A percentile compares a stretch with the other conserved stretches of the same genome.
phyloP scores from a whole-genome alignment of 1,284 basidiomycete genomes.

The Vanrija sp. region DNA sequence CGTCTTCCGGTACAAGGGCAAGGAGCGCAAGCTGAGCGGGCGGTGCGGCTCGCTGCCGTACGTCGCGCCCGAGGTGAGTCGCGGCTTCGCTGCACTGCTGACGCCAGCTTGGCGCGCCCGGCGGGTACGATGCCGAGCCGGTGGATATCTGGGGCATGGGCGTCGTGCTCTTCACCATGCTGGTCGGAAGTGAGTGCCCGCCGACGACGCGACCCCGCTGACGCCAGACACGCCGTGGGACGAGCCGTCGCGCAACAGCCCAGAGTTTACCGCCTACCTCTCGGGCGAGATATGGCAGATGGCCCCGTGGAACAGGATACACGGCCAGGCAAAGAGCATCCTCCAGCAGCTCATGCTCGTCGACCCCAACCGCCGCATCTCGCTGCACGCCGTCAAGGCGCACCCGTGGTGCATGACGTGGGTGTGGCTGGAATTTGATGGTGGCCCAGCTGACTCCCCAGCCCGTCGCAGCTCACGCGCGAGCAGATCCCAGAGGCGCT shows the following conservation, averaged over 20 bases:
- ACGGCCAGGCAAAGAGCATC: conserved; percentile 59
- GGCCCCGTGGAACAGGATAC: conserved; percentile 76
- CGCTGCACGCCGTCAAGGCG: conserved; percentile 61
- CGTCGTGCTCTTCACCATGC: conserved; percentile 88
- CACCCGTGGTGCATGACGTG: conserved; percentile 80
- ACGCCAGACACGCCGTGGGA: conserved; percentile 92
- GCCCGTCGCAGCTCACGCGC: conserved; percentile 56
- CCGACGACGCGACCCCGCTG: neutral
- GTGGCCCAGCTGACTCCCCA: neutral
- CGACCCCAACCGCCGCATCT: conserved; percentile 66
- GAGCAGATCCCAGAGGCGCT: conserved; percentile 65
- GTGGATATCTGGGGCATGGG: conserved; percentile 95
- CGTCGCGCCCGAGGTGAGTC: conserved; percentile 80
- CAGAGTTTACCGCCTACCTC: conserved; percentile 74
- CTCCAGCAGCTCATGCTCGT: conserved; percentile 69
- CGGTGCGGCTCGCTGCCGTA: conserved; percentile 93
- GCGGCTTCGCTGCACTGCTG: neutral
- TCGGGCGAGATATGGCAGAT: conserved; percentile 71
- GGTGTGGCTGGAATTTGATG: conserved; percentile 12
- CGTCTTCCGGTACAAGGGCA: conserved; percentile 85
- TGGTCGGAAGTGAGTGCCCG: conserved; percentile 73
- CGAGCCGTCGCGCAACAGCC: conserved; percentile 67
- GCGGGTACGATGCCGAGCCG: conserved; percentile 79
- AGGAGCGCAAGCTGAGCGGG: conserved; percentile 71
- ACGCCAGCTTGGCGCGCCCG: conserved; percentile 33